Conservation (phyloP, 495 filamentous ascomycete species). For the Penicillium ochrochloron region DNA sequence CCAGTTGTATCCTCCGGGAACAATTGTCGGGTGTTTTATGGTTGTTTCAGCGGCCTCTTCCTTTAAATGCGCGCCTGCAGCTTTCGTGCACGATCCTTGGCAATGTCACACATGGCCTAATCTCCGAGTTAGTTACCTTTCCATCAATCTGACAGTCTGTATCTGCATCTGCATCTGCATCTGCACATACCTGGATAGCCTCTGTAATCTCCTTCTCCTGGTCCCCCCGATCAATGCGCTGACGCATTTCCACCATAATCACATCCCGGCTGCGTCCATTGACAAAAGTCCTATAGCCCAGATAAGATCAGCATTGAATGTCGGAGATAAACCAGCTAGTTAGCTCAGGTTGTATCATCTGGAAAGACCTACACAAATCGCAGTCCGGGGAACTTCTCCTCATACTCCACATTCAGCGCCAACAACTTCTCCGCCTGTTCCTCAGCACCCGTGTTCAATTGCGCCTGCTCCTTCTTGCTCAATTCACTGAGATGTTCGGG, state of each 20-base stretch:
- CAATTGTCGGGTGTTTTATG: background rate
- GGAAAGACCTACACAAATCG: conserved; percentile 74
- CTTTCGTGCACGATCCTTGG: conserved; percentile 62
- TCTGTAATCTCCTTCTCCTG: conserved; percentile 69
- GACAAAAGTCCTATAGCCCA: conserved; percentile 71
- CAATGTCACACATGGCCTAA: conserved; percentile 77
- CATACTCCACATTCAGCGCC: conserved; percentile 79
- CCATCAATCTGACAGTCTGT: background rate
- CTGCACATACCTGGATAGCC: conserved; percentile 69
- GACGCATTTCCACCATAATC: conserved; percentile 85
- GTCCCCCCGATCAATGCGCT: conserved; percentile 72
- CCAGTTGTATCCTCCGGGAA: background rate
- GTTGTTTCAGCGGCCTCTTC: background rate
- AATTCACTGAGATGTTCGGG: conserved; percentile 69
- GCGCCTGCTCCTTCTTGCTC: conserved; percentile 78
- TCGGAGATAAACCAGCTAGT: background rate
- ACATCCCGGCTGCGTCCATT: conserved; percentile 73
- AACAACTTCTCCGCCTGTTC: conserved; percentile 53
- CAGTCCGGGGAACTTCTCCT: conserved; percentile 78
- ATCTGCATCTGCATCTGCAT: background rate
- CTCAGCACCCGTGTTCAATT: conserved; percentile 61
- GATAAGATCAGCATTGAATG: conserved; percentile 18
- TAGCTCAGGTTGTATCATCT: too few species aligned
- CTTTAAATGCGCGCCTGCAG: conserved; percentile 40
- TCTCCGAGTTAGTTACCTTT: conserved; percentile 10